Base-by-base conservation (phyloP, 345 rosid species). In the Bruguiera gymnorhiza region DNA sequence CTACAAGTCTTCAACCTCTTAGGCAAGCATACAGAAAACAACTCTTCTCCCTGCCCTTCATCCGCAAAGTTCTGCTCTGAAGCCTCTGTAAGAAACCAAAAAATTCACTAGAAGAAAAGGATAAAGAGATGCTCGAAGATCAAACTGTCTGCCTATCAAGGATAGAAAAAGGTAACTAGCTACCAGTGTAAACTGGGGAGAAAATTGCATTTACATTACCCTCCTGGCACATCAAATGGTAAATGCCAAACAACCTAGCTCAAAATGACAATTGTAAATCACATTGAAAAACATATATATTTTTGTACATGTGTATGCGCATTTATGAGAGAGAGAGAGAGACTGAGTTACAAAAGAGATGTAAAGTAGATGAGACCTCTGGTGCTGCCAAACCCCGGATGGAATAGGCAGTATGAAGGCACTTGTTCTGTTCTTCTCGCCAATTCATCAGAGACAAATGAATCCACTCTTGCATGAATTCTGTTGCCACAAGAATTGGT, bases 51-150 rank as follows among this genome's bases (percentile, higher is more conserved):
- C 63, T 66, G 66, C 20, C 82, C 78, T 69, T 70, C 86, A 43
- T 84, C 84, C 23, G 60, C 81, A 82, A 91, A 91, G 77, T 91
- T 91, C 84, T 89, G 97, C 77, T 86, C 91, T 20, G 91, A 86
- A 8, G 75, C 85, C 82, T 91, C 97, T 87, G 86, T 2, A 74
- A 23, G 61, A 60, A 37, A 68, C 27, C 29, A 55, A 55, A 55
- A 26, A 23, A 2, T 55, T 55, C 60, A 55, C 16, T 23, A 55
- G 60, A 55, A 9, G 50, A 10, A 3, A 24, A 23, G 11, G 29
- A 55, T 55, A 6, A 55, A 1, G 24, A 53, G 29, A 23, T 21
- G 10, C 4, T 10, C 5, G 16, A 15, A 8, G 60, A 23, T 8
- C 16, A 26, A 3, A 55, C 29, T 55, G 9, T 21, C 23, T 43